Percentiles rank a stretch among this genome's conserved stretches.
These are phyloP conservation scores for Penicillium macrosclerotiorum DNA, from an alignment of 495 filamentous ascomycete species.

Conservation along the genomic window DNA sequence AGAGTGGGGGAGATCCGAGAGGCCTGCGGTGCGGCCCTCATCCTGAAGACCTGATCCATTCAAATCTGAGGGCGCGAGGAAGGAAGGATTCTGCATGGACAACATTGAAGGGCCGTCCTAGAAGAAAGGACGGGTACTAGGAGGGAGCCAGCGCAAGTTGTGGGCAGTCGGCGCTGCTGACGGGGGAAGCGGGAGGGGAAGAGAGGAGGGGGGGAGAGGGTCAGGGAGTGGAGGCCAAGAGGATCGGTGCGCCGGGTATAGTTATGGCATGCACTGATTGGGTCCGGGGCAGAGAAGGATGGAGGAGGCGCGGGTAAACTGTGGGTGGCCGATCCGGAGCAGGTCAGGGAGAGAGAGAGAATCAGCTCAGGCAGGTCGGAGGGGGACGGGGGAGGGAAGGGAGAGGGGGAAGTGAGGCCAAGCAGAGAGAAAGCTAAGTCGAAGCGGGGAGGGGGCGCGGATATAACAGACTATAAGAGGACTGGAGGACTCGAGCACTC, in stretches of 20 bases:
- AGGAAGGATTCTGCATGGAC: slow-evolving; percentile 42
- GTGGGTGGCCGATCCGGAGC: too few relatives aligned
- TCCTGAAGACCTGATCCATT: slow-evolving; percentile 16
- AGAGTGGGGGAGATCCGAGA: slow-evolving; percentile 23
- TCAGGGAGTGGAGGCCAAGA: too few relatives aligned
- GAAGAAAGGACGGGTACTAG: neutral
- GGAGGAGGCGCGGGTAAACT: too few relatives aligned
- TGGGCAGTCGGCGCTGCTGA: neutral
- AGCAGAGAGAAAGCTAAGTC: neutral
- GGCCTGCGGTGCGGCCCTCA: slow-evolving; percentile 12
- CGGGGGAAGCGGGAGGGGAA: slow-evolving; percentile 1
- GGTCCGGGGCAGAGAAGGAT: neutral
- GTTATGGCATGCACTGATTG: neutral
- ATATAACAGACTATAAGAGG: neutral
- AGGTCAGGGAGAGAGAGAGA: too few relatives aligned
- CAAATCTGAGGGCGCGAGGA: slow-evolving; percentile 18
- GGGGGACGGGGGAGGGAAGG: neutral
- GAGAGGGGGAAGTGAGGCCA: too few relatives aligned
- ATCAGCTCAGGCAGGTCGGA: too few relatives aligned
- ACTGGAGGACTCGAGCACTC: neutral
- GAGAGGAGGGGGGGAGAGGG: neutral
- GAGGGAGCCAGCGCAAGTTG: neutral
- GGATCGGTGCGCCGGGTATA: neutral
- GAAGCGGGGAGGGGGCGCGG: too few relatives aligned
- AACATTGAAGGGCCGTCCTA: slow-evolving; percentile 34